Evolutionary conservation across 306 rosid species (phyloP), one percentile per base, ranked within the genome.

Genomic region (Sindora glabra): DNA sequence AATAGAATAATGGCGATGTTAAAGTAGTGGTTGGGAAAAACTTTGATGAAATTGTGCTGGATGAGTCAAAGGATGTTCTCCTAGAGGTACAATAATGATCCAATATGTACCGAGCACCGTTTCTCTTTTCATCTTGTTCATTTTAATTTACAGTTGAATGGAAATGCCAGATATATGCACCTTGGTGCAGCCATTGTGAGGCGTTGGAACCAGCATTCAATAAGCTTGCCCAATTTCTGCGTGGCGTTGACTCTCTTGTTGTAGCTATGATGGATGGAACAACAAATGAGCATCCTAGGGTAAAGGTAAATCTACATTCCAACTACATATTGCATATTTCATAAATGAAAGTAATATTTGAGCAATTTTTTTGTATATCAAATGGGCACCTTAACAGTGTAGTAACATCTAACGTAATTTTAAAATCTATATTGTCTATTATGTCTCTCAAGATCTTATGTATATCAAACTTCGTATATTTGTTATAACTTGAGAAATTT

Each of bases 141-240:
- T 48, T 30, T 39, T 74, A 53, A 61, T 59, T 16, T 22, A 36
- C 15, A 23, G 37, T 32, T 42, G 48, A 16, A 60, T 48, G 46
- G 49, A 40, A n/a, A 24, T 67, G 21, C 73, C 76, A 94, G 99
- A 86, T 94, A 23, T 89, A 94, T 82, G 97, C 99, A 70, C 99
- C 99, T 40, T 94, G 99, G 99, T 94, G 99, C 48, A 97, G 97
- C 58, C 99, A 94, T 75, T 94, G 99, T 79, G 94, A 89, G 82
- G 41, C 95, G 48, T 69, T 94, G 69, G 99, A 89, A 72, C 99
- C 99, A 49, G 80, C 82, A 68, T 94, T 84, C 79, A 74, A 82
- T 84, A 94, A 94, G 79, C 95, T 94, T 62, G 99, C 85, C 51
- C 86, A 84, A 74, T 95, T 89, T 73, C 83, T 94, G 63, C 85